phyloP scores from a whole-genome alignment of 768 basidiomycete species.

The Chalciporus sphaerocephalus region DNA sequence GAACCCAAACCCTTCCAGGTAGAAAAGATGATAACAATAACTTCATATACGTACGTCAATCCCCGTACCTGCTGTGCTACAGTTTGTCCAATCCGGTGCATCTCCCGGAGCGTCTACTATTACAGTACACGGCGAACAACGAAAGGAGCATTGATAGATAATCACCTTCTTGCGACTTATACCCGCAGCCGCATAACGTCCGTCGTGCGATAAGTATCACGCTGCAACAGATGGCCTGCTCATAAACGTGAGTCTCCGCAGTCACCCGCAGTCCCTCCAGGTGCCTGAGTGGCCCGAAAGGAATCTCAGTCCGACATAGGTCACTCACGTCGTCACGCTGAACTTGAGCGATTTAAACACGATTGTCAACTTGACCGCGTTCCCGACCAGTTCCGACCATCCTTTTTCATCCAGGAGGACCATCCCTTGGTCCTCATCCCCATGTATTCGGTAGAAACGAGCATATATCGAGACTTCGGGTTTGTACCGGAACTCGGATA shows the following conservation, averaged over 20 bases:
- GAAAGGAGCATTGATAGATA: neutral
- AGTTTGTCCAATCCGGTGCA: too few species aligned
- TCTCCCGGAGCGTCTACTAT: neutral
- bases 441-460: slow-evolving; percentile 31
- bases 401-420: slow-evolving; percentile 30
- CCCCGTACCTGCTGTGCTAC: too few species aligned
- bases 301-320: neutral
- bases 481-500: slow-evolving; percentile 32
- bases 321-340: slow-evolving; percentile 29
- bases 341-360: slow-evolving; percentile 35
- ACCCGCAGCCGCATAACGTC: neutral
- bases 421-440: slow-evolving; percentile 33
- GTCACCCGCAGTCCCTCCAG: slow-evolving; percentile 4
- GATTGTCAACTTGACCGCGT: slow-evolving; percentile 30
- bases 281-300: neutral
- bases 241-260: slow-evolving; percentile 10
- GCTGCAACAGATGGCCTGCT: slow-evolving; percentile 26
- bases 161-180: neutral
- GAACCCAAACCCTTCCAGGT: too few species aligned
- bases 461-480: slow-evolving; percentile 33
- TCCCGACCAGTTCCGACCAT: slow-evolving; percentile 31
- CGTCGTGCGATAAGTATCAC: slow-evolving; percentile 12
- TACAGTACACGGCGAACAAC: neutral
- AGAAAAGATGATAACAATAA: too few species aligned
- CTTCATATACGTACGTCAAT: too few species aligned